Evolutionary conservation across 2,329 filamentous ascomycete species (phyloP), one percentile per base, ranked within the genome.

Genomic region (Penicillium concentricum): DNA sequence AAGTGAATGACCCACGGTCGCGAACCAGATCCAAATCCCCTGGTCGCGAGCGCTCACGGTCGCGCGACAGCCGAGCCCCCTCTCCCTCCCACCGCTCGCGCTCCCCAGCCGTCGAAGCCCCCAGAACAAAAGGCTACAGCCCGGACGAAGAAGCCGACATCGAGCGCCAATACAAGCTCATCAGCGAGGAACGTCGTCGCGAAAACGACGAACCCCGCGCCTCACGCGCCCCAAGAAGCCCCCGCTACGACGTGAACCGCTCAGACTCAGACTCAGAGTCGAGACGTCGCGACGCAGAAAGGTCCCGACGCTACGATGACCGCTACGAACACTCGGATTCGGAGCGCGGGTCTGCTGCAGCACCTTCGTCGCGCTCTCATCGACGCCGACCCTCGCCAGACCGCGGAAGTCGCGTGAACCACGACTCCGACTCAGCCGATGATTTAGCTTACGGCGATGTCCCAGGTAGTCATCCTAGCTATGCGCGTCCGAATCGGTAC

Each of bases 11-110:
- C 62, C 69, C 74, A 66, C 73, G 74, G 66, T 74, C 74, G 61
- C 76, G 77, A 54, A 73, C 72, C 59, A 72, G 78, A 53, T 79
- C 77, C 59, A 78, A 74, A 60, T 79, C 77, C 34, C 77, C 76
- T 34, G 74, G 75, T 28, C 70, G 73, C 43, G 76, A 78, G 42
- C 74, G 75, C 57, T 78, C 76, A 44, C 71, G 71, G 51, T 78
- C 76, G 64, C 76, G 76, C 69, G 75, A 78, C 59, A 67, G 57
- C 51, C 72, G 75, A 43, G 65, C 61, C 13, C 67, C 72, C 13
- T 69, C 69, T 26, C 69, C 72, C 68, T 63, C 60, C 4, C 46
- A 41, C 18, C 59, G 69, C 68, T 51, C 66, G 62, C 48, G 71
- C 69, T 54, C 64, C 60, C 57, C 54, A 55, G 49, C 64, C 59